Evolutionary conservation across 2,329 filamentous ascomycete species (phyloP), one percentile per base, ranked within the genome.

Genomic region (Cladosporium sp.): DNA sequence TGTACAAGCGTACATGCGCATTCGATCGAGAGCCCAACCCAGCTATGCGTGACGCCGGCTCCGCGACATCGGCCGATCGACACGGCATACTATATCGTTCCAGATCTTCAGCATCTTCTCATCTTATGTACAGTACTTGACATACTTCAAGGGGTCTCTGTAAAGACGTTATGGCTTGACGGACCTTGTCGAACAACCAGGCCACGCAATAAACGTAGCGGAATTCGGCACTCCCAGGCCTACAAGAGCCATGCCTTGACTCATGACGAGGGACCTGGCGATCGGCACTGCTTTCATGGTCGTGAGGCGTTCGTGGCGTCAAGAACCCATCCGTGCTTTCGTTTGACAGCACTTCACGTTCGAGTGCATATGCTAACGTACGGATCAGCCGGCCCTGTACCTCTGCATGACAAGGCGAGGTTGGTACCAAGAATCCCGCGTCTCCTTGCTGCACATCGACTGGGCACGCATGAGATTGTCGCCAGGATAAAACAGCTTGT

Each of bases 371-470:
- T 55, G 52, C 30, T 21, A 55, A 34, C 3, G 28, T 55, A 5
- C 52, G 52, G 52, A 55, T 55, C 52, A 55, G 28, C 30, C 52
- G 52, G 52, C 18, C 52, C 52, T 30, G 32, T 32, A 21, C 52
- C 24, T 34, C 52, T 55, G 52, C 52, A 32, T 30, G 41, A 47
- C 41, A 55, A 54, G 51, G 51, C 28, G 28, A 54, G 28, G 10
- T 55, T 34, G 52, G 52, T 24, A 55, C 52, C 52, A 18, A 55
- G 30, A 30, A 55, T n/a, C 0, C 15, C 4, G 28, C 52, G n/a
- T 15, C 28, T 21, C 52, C 30, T 55, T 34, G 30, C 6, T n/a
- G 28, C 52, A 34, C 30, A 34, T 55, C 30, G 52, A 24, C 52
- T 21, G 10, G 52, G 28, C 24, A 28, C 49, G 26, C 26, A n/a